A percentile compares a stretch with the other conserved stretches of the same genome.
Conservation (phyloP, 306 rosid genomes). For the Prinsepia uniflora region DNA sequence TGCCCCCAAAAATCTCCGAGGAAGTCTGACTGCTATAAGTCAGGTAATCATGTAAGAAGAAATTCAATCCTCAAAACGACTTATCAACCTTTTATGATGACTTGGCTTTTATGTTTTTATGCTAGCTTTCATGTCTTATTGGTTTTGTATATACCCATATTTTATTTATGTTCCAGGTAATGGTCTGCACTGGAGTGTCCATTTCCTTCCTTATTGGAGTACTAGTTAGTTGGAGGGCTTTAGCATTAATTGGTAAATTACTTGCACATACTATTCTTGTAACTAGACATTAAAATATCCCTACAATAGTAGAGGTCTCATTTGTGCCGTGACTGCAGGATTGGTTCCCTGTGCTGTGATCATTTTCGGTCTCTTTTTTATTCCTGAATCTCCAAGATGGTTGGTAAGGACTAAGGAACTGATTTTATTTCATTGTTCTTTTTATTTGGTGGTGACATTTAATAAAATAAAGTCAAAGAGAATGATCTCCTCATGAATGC, state of each 20-base stretch:
- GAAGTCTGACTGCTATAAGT: conserved; percentile 70
- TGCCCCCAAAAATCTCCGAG: conserved; percentile 85
- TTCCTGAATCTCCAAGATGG: conserved; percentile 99
- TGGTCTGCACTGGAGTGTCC: conserved; percentile 67
- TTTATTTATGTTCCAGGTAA: conserved; percentile 39
- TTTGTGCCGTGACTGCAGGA: conserved; percentile 44
- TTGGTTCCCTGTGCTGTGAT: conserved; percentile 66
- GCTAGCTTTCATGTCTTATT: neutral
- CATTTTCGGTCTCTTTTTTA: conserved; percentile 71
- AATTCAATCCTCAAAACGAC: neutral
- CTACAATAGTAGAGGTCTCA: conserved; percentile 20
- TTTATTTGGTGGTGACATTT: neutral
- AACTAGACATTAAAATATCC: neutral
- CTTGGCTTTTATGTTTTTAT: neutral
- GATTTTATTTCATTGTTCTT: neutral
- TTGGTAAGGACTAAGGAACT: conserved; percentile 60
- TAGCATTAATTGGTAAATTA: conserved; percentile 62
- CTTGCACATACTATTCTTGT: conserved; percentile 9
- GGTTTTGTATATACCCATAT: neutral
- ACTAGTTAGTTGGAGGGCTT: conserved; percentile 66
- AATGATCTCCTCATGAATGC: conserved; percentile 16
- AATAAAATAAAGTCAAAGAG: neutral
- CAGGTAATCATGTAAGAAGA: conserved; percentile 45
- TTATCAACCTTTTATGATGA: neutral
- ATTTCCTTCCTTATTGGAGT: conserved; percentile 70